Evolutionary conservation across 2,329 filamentous ascomycete genomes (phyloP).

Genomic region (Penicillium digitatum): DNA sequence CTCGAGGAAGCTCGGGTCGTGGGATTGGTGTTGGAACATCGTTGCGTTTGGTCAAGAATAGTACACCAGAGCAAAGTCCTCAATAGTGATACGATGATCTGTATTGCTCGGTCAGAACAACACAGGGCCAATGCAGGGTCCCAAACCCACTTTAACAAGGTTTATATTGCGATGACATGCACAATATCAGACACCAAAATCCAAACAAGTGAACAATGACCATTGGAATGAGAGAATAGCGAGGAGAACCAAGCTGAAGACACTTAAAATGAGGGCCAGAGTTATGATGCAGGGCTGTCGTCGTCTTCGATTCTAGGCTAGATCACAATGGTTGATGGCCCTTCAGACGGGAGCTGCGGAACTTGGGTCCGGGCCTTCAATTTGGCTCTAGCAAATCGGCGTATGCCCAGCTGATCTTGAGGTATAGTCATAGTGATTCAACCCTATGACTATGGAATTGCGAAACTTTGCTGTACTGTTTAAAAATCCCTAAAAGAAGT

Average conservation of each 20-base stretch:
- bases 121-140: neutral
- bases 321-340: neutral
- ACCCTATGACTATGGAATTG: constrained; percentile 5
- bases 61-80: neutral
- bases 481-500: neutral
- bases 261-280: neutral
- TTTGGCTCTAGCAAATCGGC: neutral
- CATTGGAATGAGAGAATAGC: neutral
- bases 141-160: neutral
- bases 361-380: constrained; percentile 12
- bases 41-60: neutral
- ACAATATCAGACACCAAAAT: neutral
- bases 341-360: constrained; percentile 8
- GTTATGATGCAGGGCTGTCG: constrained; percentile 24
- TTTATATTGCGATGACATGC: neutral
- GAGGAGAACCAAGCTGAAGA: neutral
- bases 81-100: neutral
- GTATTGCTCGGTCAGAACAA: neutral
- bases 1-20: constrained; percentile 7
- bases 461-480: neutral
- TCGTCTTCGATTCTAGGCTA: constrained; percentile 11
- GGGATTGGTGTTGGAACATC: constrained; percentile 23
- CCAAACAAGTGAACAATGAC: neutral
- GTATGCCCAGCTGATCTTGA: neutral
- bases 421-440: constrained; percentile 18